Percentiles rank a stretch among this genome's conserved stretches.
Evolutionary conservation across 2,329 filamentous ascomycete genomes (phyloP).

Genomic region (Ophiocordyceps camponoti-saundersi): DNA sequence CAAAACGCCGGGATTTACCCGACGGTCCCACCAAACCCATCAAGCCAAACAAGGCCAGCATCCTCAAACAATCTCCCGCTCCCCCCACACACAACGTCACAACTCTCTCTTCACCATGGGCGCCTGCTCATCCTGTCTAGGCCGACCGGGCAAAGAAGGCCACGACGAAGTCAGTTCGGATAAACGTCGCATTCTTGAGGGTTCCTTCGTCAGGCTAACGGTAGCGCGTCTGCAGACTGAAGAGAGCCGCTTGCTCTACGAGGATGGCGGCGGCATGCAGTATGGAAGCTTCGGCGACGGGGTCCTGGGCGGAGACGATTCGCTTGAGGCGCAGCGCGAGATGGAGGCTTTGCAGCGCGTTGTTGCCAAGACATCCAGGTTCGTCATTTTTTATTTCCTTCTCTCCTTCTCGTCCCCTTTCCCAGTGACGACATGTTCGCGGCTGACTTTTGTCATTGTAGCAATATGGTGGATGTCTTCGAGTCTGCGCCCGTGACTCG

Average conservation of each 20-base stretch:
- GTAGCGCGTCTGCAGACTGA: slow-evolving; percentile 26
- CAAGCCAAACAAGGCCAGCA: background rate
- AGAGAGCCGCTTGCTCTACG: slow-evolving; percentile 40
- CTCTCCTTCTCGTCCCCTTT: too few species aligned
- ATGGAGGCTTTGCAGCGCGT: slow-evolving; percentile 47
- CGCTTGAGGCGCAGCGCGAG: slow-evolving; percentile 45
- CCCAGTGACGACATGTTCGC: background rate
- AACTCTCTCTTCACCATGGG: slow-evolving; percentile 27
- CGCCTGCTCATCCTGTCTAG: slow-evolving; percentile 43
- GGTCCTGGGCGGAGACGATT: slow-evolving; percentile 35
- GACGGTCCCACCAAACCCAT: background rate
- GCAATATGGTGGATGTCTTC: slow-evolving; percentile 52
- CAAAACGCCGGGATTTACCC: background rate
- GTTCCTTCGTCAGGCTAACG: background rate
- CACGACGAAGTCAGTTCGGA: slow-evolving; percentile 36
- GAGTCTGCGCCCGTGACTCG: slow-evolving; percentile 37
- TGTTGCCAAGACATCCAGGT: slow-evolving; percentile 48
- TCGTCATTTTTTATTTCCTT: slow-evolving; percentile 10
- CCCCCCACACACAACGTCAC: background rate
- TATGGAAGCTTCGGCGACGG: slow-evolving; percentile 48
- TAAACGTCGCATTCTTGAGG: slow-evolving; percentile 6
- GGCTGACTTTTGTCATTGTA: slow-evolving; percentile 11
- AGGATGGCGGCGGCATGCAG: slow-evolving; percentile 39
- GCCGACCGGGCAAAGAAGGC: slow-evolving; percentile 29
- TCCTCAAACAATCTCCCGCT: background rate